Evolutionary conservation across 176 grass and related monocot genomes (phyloP), one percentile per base, ranked within the genome.

Genomic region (Chloris gayana): DNA sequence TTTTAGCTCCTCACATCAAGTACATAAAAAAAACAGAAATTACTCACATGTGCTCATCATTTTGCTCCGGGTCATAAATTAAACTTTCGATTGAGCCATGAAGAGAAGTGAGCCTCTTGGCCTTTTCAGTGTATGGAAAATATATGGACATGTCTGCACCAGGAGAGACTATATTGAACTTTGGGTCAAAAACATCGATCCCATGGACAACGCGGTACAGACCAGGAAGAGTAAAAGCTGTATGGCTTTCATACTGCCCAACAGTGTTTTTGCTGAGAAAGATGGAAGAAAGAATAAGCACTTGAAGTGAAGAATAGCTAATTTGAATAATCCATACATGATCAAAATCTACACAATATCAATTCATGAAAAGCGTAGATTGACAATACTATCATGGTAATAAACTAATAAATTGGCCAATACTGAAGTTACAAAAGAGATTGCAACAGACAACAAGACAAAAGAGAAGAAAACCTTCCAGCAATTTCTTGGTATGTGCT

Each of bases 401-500:
- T 29, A 45, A 68, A 37, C 39, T 31, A 60, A 68, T 79, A 17
- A 69, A 63, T 53, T 69, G 51, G 24, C 2, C 9, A 80, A 34
- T 57, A 30, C 29, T 85, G 19, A 65, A 64, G 34, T 34, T 21
- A 37, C 0, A 10, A n/a, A 57, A 30, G 14, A 50, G 78, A 71
- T 4, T 46, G 10, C 15, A 62, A 51, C 53, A 13, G 19, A 9
- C 27, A 73, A 84, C 47, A 63, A 27, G 69, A 19, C 13, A 76
- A 38, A 78, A 73, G 9, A 64, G 66, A 78, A 74, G 3, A 92
- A 85, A 85, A 98, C 95, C 95, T 98, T 93, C 95, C 95, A 46
- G 92, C 90, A 71, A 98, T 95, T 93, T 98, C 95, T 84, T 98
- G 95, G 50, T 95, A 98, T 29, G 95, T 98, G 78, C 95, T 98